Evolutionary conservation across 2,329 filamentous ascomycete species (phyloP).

Genomic region (Pyrenophora graminea): DNA sequence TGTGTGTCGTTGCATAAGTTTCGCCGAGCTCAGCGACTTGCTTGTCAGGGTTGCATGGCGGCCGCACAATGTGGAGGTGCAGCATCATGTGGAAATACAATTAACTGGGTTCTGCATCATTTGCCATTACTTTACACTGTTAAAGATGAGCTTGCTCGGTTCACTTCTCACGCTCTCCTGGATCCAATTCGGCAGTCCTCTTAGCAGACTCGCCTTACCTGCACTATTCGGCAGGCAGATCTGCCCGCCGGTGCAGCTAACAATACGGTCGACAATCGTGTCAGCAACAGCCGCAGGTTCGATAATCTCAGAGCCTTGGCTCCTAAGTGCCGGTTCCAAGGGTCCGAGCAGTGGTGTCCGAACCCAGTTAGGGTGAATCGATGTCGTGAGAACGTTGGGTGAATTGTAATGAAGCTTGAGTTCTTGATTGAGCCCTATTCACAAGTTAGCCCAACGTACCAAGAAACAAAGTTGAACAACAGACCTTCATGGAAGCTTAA

Average conservation of each 20-base stretch:
- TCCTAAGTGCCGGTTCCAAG: constrained; percentile 38
- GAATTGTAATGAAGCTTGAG: constrained; percentile 47
- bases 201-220: constrained; percentile 38
- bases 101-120: not conserved
- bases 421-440: constrained; percentile 43
- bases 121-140: constrained; percentile 10
- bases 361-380: constrained; percentile 51
- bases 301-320: constrained; percentile 39
- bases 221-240: constrained; percentile 42
- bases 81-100: too few relatives aligned
- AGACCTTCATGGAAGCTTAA: constrained; percentile 59
- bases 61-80: not conserved
- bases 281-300: constrained; percentile 47
- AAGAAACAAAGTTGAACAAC: constrained; percentile 49
- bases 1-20: constrained; percentile 1
- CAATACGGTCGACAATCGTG: constrained; percentile 48
- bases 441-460: constrained; percentile 11
- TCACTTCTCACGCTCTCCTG: constrained; percentile 46
- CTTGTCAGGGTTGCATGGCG: not conserved
- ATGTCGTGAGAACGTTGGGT: constrained; percentile 48
- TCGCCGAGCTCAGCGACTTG: constrained; percentile 4
- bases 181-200: constrained; percentile 55
- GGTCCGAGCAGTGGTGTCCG: constrained; percentile 47
- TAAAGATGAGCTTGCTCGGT: constrained; percentile 22
- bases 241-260: constrained; percentile 47